These are phyloP conservation scores for Arabidopsis hybrid DNA, from an alignment of 441 rosid genomes.

Conservation along the genomic window DNA sequence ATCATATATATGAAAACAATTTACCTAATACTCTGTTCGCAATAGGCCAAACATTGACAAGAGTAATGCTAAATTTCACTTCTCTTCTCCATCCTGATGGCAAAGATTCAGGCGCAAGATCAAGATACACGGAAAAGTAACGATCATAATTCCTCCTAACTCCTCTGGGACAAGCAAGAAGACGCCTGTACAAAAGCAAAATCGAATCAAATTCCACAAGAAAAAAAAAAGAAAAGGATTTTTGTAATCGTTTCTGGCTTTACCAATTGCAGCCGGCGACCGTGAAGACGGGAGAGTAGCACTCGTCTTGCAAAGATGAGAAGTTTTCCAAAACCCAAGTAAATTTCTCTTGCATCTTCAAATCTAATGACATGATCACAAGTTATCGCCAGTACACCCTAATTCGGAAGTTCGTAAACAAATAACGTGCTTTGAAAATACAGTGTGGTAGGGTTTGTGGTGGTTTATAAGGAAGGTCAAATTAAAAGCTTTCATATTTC, in stretches of 20 bases:
- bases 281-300: neutral
- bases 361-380: neutral
- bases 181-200: neutral
- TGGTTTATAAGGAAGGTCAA: neutral
- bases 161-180: neutral
- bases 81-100: slow-evolving; percentile 3
- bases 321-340: slow-evolving; percentile 13
- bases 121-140: neutral
- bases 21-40: neutral
- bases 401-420: neutral
- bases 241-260: neutral
- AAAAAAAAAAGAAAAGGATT: neutral
- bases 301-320: neutral
- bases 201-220: neutral
- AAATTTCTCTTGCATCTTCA: neutral
- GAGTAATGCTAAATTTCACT: neutral
- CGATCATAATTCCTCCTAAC: neutral
- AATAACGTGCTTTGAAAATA: neutral
- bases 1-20: neutral
- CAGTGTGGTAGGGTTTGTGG: neutral
- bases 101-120: neutral
- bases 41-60: neutral
- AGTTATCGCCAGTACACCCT: neutral
- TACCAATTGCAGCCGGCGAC: slow-evolving; percentile 15
- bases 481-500: neutral